Conservation (phyloP, 305 asterid species). For the Solanum hybrid region DNA sequence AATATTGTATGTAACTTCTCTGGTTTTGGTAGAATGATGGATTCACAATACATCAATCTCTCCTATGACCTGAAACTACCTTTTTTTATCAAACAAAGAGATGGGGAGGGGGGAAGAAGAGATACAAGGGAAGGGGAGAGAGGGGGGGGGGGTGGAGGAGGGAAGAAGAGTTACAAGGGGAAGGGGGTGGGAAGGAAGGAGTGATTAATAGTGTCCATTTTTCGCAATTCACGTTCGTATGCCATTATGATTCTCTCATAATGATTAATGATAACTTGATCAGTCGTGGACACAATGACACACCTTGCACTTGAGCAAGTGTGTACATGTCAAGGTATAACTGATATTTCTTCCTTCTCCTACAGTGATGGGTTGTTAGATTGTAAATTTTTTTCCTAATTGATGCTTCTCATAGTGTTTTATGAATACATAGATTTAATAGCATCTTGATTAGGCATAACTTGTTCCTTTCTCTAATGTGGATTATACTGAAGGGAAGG, state of each 20-base stretch:
- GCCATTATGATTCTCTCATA: neutral
- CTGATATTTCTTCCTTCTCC: neutral
- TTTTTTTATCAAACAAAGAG: neutral
- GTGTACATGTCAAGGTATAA: neutral
- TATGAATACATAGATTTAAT: neutral
- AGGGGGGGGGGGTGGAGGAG: too few relatives aligned
- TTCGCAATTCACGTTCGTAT: neutral
- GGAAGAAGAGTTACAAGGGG: neutral
- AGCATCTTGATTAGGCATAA: neutral
- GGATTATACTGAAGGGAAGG: slow-evolving; percentile 19
- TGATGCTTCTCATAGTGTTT: neutral
- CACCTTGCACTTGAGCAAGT: neutral
- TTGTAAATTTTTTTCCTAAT: neutral
- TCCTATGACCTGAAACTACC: neutral
- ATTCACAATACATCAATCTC: neutral
- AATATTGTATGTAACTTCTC: neutral
- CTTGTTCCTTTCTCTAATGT: slow-evolving; percentile 8
- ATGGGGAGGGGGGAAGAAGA: neutral
- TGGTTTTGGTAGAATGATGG: neutral
- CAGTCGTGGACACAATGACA: neutral
- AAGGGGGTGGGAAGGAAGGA: neutral
- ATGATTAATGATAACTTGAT: neutral
- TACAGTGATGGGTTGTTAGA: neutral
- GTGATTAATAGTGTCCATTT: neutral
- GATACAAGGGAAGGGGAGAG: neutral